Percentiles rank a stretch among this genome's conserved stretches.
These are phyloP conservation scores for Fusarium stilboides DNA, from an alignment of 2,329 filamentous ascomycete species.

Conservation along the genomic window DNA sequence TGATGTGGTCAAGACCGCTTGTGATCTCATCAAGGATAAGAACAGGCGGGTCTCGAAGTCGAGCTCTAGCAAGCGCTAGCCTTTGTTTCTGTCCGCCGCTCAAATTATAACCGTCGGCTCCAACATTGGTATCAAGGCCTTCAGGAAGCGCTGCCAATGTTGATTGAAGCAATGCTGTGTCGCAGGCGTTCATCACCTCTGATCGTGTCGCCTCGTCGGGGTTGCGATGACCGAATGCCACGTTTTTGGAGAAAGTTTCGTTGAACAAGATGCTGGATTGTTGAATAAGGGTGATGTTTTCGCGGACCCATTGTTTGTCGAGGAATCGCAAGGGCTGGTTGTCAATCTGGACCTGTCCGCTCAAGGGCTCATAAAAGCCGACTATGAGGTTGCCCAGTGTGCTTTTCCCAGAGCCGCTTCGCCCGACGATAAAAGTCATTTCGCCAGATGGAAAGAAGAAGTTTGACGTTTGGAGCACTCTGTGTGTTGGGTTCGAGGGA, in stretches of 20 bases:
- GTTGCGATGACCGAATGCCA: constrained; percentile 76
- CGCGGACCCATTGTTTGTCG: constrained; percentile 79
- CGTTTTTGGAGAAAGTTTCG: constrained; percentile 83
- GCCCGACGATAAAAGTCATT: constrained; percentile 85
- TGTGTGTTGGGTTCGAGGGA: constrained; percentile 74
- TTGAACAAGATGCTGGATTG: constrained; percentile 87
- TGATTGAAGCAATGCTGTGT: constrained; percentile 77
- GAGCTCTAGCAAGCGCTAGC: constrained; percentile 84
- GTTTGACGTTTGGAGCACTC: constrained; percentile 72
- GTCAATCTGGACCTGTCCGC: constrained; percentile 80
- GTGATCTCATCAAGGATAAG: constrained; percentile 92
- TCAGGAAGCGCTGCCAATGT: constrained; percentile 77
- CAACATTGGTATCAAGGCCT: constrained; percentile 80
- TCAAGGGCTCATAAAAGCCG: constrained; percentile 78
- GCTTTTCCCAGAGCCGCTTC: constrained; percentile 93
- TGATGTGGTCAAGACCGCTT: constrained; percentile 85
- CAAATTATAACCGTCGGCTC: constrained; percentile 76
- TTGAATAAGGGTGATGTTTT: constrained; percentile 85
- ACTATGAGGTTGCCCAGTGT: constrained; percentile 86
- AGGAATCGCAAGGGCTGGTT: constrained; percentile 73
- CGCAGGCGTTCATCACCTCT: constrained; percentile 74
- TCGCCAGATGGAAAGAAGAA: constrained; percentile 81
- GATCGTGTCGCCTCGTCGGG: constrained; percentile 64
- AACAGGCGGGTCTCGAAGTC: constrained; percentile 82
- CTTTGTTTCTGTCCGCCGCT: constrained; percentile 91